Evolutionary conservation across 768 basidiomycete species (phyloP), one percentile per base, ranked within the genome.

Genomic region (Coprinopsis strossmayeri): DNA sequence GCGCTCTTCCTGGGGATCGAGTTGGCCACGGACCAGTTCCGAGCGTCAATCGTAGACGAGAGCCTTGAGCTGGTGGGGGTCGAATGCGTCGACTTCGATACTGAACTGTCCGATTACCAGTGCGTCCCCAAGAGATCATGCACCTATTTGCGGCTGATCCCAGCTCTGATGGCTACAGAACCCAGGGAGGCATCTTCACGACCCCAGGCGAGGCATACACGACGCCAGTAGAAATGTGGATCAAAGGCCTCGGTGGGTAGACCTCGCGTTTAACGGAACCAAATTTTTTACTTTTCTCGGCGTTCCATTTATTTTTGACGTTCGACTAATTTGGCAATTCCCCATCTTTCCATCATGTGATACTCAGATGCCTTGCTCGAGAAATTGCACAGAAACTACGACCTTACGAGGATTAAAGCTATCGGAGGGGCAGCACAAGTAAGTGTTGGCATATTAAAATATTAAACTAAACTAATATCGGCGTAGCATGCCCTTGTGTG

Each of bases 141-240:
- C 53, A 38, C 51, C 28, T 41, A 41, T 32, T 51, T 42, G 30
- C 41, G 54, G 38, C 47, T 58, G 35, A 53, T 27, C 46, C 15
- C 41, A 41, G 5, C 23, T 9, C 23, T 12, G 21, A 42, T 42
- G 9, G 3, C 49, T 37, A 13, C 61, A 91, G 90, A 62, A 92
- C 88, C 1, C 84, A 87, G 52, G 87, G 87, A 40, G 90, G 90
- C 3, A 86, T 91, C 50, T 90, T 90, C 65, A 90, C 86, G 37
- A 87, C 86, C 0, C 84, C 86, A 3, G 87, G 87, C 25, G 88
- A 91, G 64, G 87, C 87, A 20, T 90, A 86, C 61, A 91, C 87
- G 32, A 90, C 89, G 5, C 89, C 90, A 1, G 77, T 92, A 39
- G 89, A 92, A 59, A 89, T 91, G 86, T 91, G 89, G 89, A 81